Conservation (phyloP, 805 yeast genomes). For the Myxozyma nipponensis region DNA sequence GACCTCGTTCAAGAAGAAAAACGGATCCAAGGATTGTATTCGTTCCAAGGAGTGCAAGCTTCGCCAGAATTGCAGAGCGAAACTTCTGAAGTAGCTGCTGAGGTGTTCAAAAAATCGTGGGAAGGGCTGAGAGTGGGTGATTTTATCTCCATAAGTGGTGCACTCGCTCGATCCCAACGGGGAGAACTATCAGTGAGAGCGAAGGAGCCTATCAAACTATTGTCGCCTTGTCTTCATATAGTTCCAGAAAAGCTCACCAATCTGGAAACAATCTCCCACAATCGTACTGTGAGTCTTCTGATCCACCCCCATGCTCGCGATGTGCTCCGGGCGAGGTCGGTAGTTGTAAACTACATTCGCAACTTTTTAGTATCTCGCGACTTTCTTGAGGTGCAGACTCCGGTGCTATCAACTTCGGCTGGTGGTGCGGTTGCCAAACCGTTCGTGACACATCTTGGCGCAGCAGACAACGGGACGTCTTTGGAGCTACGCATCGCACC, state of each 20-base stretch:
- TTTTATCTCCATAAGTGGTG: conserved; percentile 59
- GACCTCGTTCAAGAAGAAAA: conserved; percentile 61
- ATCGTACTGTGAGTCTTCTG: conserved; percentile 71
- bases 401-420: conserved; percentile 61
- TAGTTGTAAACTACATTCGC: conserved; percentile 55
- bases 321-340: conserved; percentile 49
- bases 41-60: conserved; percentile 42
- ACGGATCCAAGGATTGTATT: conserved; percentile 58
- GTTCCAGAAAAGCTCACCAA: conserved; percentile 63
- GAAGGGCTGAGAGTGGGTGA: conserved; percentile 65
- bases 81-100: conserved; percentile 31
- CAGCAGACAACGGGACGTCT: conserved; percentile 24
- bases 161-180: conserved; percentile 68
- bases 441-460: conserved; percentile 49
- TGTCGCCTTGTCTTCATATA: conserved; percentile 67
- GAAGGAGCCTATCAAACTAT: conserved; percentile 46
- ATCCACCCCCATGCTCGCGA: conserved; percentile 52
- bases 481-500: conserved; percentile 85
- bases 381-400: conserved; percentile 86
- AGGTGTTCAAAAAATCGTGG: conserved; percentile 41
- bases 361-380: conserved; percentile 49
- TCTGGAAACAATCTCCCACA: conserved; percentile 53
- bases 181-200: conserved; percentile 76
- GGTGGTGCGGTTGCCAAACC: conserved; percentile 96
- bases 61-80: not conserved